Evolutionary conservation across 495 filamentous ascomycete species (phyloP), one percentile per base, ranked within the genome.

Genomic region (Xylaria flabelliformis): DNA sequence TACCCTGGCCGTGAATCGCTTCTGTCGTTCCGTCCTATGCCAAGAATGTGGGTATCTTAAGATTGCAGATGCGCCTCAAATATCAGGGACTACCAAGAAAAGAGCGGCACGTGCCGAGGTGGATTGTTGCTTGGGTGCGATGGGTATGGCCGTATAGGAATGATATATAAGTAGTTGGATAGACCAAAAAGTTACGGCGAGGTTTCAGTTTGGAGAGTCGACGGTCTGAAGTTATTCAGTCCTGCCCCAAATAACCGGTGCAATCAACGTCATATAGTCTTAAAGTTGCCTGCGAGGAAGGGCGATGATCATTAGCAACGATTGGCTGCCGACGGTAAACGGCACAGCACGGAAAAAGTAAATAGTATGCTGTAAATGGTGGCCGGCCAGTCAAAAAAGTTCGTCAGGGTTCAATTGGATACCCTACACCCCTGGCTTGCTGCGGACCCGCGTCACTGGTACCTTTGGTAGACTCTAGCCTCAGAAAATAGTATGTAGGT

Each of bases 61-160:
- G 21, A 72, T 71, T 71, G 48, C 61, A 65, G 61, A 56, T 44
- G 36, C 46, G 69, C 34, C 69, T 41, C 61, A 39, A 72, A 36
- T 4, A 39, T 5, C 39, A 10, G 4, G 8, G 46, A 53, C 39
- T 36, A 34, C 8, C 61, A 67, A 34, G 21, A 12, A 41, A 56
- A 21, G 13, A 71, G 61, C 48, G 69, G 70, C 19, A 68, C 62
- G 55, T 59, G 44, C 55, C 71, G 64, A 73, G 46, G 71, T 34
- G 71, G 56, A 34, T 61, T 69, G 17, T 53, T 41, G 65, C 36
- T 42, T 17, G 62, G 12, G 19, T n/a, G 64, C 15, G 64, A 67
- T 41, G 44, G 29, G 32, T 41, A 21, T 21, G n/a, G 19, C 32
- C 64, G 15, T 12, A 15, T 21, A 66, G 13, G 64, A 32, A 32